Evolutionary conservation across 176 grass and related monocot species (phyloP).

Genomic region (Zea mays): Zm-B73-REFERENCE-NAM-5.0 NC_050102.1:181733001-181733500

Average conservation of each 20-base stretch:
- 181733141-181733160: neutral
- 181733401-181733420: neutral
- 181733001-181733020: neutral
- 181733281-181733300: slow-evolving; percentile 84
- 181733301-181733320: slow-evolving; percentile 71
- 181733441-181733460: slow-evolving; percentile 99
- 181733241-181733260: slow-evolving; percentile 69
- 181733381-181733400: neutral
- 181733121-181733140: neutral
- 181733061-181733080: neutral
- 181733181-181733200: neutral
- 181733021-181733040: neutral
- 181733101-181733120: neutral
- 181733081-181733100: neutral
- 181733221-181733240: slow-evolving; percentile 93
- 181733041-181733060: slow-evolving; percentile 11
- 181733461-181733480: slow-evolving; percentile 83
- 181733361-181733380: slow-evolving; percentile 16
- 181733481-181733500: slow-evolving; percentile 98
- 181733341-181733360: slow-evolving; percentile 11
- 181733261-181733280: slow-evolving; percentile 86
- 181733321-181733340: slow-evolving; percentile 83
- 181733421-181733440: slow-evolving; percentile 35
- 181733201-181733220: slow-evolving; percentile 48
- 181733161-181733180: neutral